phyloP scores from a whole-genome alignment of 2,329 filamentous ascomycete species.

The Aspergillus felis region DNA sequence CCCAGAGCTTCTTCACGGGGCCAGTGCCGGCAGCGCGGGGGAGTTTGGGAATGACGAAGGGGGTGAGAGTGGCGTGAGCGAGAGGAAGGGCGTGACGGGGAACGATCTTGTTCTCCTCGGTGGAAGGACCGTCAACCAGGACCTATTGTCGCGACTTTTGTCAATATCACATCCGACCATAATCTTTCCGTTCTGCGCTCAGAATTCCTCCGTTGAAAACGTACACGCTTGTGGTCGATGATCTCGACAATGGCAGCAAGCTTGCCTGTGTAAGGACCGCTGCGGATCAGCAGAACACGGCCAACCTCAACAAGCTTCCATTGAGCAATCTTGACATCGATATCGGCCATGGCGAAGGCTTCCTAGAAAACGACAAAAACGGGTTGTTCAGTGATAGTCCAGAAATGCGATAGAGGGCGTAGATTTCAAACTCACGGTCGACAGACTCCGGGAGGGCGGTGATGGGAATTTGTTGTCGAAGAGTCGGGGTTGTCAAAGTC shows the following conservation, averaged over 20 bases:
- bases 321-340: slow-evolving; percentile 73
- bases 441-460: slow-evolving; percentile 35
- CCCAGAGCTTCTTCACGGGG: slow-evolving; percentile 83
- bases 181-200: slow-evolving; percentile 1
- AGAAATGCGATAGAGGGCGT: slow-evolving; percentile 13
- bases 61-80: slow-evolving; percentile 80
- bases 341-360: slow-evolving; percentile 74
- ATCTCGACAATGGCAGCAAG: slow-evolving; percentile 97
- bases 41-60: slow-evolving; percentile 80
- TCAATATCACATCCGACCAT: slow-evolving; percentile 15
- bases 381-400: slow-evolving; percentile 23
- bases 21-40: slow-evolving; percentile 80
- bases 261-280: slow-evolving; percentile 76
- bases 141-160: slow-evolving; percentile 55
- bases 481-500: slow-evolving; percentile 38
- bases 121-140: slow-evolving; percentile 90
- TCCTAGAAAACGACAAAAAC: slow-evolving; percentile 41
- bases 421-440: slow-evolving; percentile 36
- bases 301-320: slow-evolving; percentile 99
- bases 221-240: slow-evolving; percentile 99
- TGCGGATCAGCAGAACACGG: slow-evolving; percentile 89
- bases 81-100: slow-evolving; percentile 84
- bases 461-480: slow-evolving; percentile 39
- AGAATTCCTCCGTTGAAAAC: slow-evolving; percentile 43
- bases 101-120: slow-evolving; percentile 72